Evolutionary conservation across 1,139 yeast genomes (phyloP).

Genomic region (Candida neerlandica): DNA sequence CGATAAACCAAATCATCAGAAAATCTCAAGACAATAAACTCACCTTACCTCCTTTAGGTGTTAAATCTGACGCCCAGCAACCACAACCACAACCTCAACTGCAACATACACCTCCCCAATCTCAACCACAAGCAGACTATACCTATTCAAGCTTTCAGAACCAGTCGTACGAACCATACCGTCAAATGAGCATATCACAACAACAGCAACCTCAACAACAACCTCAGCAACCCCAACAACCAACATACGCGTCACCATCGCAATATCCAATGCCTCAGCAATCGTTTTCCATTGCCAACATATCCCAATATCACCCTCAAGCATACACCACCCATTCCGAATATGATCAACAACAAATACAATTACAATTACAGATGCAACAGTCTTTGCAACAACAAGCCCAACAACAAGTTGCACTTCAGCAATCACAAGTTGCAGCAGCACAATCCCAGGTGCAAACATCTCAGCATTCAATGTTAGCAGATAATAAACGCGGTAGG

Average conservation of each 20-base stretch:
- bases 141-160: slow-evolving; percentile 1
- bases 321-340: slow-evolving; percentile 1
- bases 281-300: background rate
- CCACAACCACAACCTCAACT: slow-evolving; percentile 9
- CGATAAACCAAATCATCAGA: slow-evolving; percentile 15
- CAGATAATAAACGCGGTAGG: slow-evolving; percentile 29
- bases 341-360: slow-evolving; percentile 2
- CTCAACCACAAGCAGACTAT: slow-evolving; percentile 1
- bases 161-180: slow-evolving; percentile 4
- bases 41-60: slow-evolving; percentile 16
- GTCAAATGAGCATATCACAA: background rate
- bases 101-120: slow-evolving; percentile 5
- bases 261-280: slow-evolving; percentile 4
- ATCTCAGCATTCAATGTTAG: slow-evolving; percentile 8
- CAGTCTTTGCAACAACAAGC: slow-evolving; percentile 5
- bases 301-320: slow-evolving; percentile 4
- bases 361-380: slow-evolving; percentile 1
- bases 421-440: slow-evolving; percentile 2
- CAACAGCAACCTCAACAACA: background rate
- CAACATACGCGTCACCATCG: slow-evolving; percentile 2
- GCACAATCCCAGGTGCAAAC: slow-evolving; percentile 4
- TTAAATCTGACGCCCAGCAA: slow-evolving; percentile 11
- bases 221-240: slow-evolving; percentile 7
- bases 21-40: slow-evolving; percentile 10
- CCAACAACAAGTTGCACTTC: slow-evolving; percentile 7